Evolutionary conservation across 1,139 yeast species (phyloP), one percentile per base, ranked within the genome.

Genomic region (Diutina mesorugosa): DNA sequence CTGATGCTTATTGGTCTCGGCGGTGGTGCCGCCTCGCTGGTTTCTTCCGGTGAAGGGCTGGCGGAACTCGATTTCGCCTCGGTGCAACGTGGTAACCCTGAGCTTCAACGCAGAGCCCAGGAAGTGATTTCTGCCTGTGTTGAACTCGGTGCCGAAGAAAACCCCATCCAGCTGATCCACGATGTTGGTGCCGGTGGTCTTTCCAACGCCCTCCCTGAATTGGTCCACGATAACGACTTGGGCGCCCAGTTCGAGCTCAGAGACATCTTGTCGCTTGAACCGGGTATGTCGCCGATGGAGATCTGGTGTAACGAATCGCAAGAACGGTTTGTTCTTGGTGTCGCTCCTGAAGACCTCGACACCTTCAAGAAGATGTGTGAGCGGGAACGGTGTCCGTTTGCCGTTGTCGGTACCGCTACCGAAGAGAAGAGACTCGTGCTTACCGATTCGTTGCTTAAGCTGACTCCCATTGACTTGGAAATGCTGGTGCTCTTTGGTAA

Each of bases 251-350:
- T 95, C 62, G 97, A 95, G 69, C 80, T 95, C 61, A 85, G 99
- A 72, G 88, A 91, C 58, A 86, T 95, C 58, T 82, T 96, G 58
- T 85, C 91, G 47, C 81, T 90, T 62, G 99, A 95, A 71, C 96
- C 97, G 55, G 96, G 98, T 58, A 90, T 95, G 98, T 91, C 98
- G 9, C 98, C 99, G 57, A 89, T 93, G 96, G 99, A 95, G 74
- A 90, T 95, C 63, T 95, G 99, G 99, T 95, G 99, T 81, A 91
- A 95, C 66, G 99, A 95, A 73, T 95, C 99, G 6, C 99, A 95
- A 74, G 99, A 95, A 72, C 84, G 99, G 71, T 95, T 91, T 67
- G 99, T 95, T 35, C 72, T 95, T 66, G 99, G 96, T 61, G 96
- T 93, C 60, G 81, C 91, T 12, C 90, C 90, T 57, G 85, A 84